These are phyloP conservation scores for Hyphopichia wangnamkhiaoensis DNA, from an alignment of 1,139 yeast species.

Conservation along the genomic window DNA sequence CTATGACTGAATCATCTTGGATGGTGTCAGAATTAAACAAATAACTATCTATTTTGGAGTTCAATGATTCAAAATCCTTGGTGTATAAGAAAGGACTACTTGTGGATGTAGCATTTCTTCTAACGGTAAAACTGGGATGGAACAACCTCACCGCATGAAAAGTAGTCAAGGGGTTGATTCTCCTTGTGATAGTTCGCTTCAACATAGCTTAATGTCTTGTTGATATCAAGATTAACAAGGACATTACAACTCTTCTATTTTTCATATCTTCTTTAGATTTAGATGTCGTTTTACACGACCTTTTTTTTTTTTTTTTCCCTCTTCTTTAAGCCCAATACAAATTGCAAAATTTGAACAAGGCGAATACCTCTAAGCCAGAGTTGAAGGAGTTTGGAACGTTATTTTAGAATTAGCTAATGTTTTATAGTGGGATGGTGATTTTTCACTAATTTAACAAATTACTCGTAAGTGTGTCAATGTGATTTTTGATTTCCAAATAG, in stretches of 20 bases:
- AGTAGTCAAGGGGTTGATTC: no score
- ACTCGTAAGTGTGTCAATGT: background rate
- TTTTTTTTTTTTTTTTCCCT: no score
- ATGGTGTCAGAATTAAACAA: conserved; percentile 7
- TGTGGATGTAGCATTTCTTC: no score
- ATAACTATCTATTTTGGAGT: conserved; percentile 12
- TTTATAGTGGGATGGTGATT: background rate
- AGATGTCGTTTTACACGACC: background rate
- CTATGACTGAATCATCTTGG: conserved; percentile 12
- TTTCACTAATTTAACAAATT: background rate
- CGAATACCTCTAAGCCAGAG: no score
- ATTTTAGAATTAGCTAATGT: no score
- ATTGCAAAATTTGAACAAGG: no score
- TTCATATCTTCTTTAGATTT: background rate
- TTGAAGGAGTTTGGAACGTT: no score
- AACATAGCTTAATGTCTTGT: no score
- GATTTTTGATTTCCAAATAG: background rate
- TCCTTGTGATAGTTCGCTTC: no score
- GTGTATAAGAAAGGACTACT: conserved; percentile 14
- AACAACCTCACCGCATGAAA: background rate
- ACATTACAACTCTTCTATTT: background rate
- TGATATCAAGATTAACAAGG: no score
- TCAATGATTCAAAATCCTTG: conserved; percentile 12
- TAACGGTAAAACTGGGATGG: no score
- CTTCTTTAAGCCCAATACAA: no score